phyloP scores from a whole-genome alignment of 148 eudicot genomes.

The Cornus controversa region DNA sequence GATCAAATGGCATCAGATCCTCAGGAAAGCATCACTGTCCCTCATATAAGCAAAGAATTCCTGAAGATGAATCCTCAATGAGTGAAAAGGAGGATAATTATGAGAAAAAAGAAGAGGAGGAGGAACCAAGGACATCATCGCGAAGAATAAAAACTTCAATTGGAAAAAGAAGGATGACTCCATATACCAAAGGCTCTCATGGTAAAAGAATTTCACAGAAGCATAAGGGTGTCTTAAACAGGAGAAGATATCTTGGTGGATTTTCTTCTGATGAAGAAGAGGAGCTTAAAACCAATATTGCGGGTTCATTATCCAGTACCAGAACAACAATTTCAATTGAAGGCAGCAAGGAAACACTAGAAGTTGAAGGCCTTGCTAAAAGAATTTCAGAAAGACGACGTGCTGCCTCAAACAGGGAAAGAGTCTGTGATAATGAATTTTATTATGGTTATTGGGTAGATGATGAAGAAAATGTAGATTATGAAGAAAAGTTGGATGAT shows the following conservation, averaged over 20 bases:
- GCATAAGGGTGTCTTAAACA: neutral
- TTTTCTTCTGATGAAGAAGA: constrained; percentile 4
- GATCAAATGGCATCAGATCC: constrained; percentile 12
- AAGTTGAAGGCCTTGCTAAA: constrained; percentile 10
- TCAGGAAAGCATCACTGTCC: neutral
- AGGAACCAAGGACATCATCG: neutral
- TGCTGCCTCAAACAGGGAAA: constrained; percentile 12
- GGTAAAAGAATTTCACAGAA: neutral
- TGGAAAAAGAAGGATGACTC: constrained; percentile 7
- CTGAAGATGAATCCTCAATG: neutral
- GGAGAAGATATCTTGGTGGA: constrained; percentile 8
- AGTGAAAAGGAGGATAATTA: constrained; percentile 14
- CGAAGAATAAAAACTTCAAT: neutral
- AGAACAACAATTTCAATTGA: constrained; percentile 6
- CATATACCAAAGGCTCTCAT: constrained; percentile 9
- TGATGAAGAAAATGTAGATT: constrained; percentile 25
- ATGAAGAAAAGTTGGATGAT: constrained; percentile 19
- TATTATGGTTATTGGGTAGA: constrained; percentile 9
- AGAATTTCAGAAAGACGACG: neutral
- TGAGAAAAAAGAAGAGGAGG: constrained; percentile 4
- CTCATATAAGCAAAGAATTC: constrained; percentile 15
- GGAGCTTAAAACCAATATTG: neutral
- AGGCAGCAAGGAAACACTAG: neutral
- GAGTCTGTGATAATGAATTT: neutral
- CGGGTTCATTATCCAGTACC: neutral